Percentiles rank a stretch among this genome's conserved stretches.
Conservation (phyloP, 2,329 filamentous ascomycete species). For the Fusarium sp. region DNA sequence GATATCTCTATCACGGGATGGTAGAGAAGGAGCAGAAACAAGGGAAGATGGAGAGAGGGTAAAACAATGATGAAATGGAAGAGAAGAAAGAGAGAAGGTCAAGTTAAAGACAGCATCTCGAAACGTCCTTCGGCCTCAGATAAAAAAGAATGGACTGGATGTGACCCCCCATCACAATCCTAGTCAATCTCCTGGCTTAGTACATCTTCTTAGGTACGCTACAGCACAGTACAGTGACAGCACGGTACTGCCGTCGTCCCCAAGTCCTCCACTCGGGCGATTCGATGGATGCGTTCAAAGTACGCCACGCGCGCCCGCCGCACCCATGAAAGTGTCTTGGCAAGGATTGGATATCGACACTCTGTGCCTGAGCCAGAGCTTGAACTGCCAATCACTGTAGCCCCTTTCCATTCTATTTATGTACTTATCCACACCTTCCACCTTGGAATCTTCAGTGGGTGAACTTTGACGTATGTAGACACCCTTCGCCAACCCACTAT, state of each 20-base stretch:
- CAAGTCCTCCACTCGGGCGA: slow-evolving; percentile 27
- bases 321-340: slow-evolving; percentile 15
- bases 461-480: slow-evolving; percentile 4
- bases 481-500: not conserved
- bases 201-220: not conserved
- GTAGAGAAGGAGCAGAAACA: slow-evolving; percentile 3
- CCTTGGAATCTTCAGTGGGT: not conserved
- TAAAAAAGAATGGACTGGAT: slow-evolving; percentile 28
- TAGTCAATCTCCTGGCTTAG: slow-evolving; percentile 9
- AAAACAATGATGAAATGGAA: slow-evolving; percentile 14
- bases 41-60: not conserved
- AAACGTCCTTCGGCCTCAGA: slow-evolving; percentile 23
- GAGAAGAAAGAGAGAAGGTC: not conserved
- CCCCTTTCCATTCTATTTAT: slow-evolving; percentile 10
- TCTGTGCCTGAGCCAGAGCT: not conserved
- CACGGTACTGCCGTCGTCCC: not conserved
- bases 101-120: slow-evolving; percentile 15
- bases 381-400: slow-evolving; percentile 14
- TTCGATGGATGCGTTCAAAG: slow-evolving; percentile 33
- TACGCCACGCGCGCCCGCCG: slow-evolving; percentile 29
- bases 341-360: slow-evolving; percentile 18
- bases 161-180: slow-evolving; percentile 21
- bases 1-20: slow-evolving; percentile 31
- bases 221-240: not conserved
- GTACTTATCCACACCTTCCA: not conserved